These are phyloP conservation scores for Mastigamoeba balamuthi DNA, from an alignment of 78 protist species.

Conservation along the genomic window DNA sequence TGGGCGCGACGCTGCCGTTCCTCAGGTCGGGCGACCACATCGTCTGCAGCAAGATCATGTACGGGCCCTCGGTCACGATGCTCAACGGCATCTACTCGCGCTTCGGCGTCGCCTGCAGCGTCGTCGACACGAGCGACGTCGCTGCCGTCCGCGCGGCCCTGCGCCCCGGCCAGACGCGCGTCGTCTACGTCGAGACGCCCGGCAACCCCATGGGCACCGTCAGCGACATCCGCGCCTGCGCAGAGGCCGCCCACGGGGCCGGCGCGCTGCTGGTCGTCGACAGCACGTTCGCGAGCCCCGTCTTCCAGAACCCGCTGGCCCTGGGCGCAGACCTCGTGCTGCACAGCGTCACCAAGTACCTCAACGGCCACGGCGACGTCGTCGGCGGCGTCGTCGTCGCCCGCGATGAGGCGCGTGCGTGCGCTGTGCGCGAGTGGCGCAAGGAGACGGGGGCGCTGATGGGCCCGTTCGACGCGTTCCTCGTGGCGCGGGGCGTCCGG, in stretches of 20 bases:
- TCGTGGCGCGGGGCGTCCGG: constrained; percentile 66
- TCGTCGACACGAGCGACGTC: too few relatives aligned
- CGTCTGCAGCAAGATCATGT: too few relatives aligned
- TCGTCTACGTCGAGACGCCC: constrained; percentile 86
- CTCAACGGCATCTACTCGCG: too few relatives aligned
- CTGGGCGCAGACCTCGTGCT: constrained; percentile 86
- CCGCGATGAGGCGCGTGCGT: not conserved
- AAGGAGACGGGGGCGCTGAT: constrained; percentile 58
- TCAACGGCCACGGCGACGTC: constrained; percentile 84
- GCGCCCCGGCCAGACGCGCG: too few relatives aligned
- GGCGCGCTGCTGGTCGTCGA: constrained; percentile 71
- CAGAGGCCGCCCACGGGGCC: constrained; percentile 60
- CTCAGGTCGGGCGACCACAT: too few relatives aligned
- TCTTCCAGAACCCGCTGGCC: constrained; percentile 67
- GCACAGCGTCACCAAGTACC: constrained; percentile 83
- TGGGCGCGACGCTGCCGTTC: too few relatives aligned
- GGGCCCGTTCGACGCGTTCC: constrained; percentile 77
- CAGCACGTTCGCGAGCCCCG: constrained; percentile 81
- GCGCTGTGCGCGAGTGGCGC: not conserved
- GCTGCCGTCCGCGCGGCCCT: too few relatives aligned
- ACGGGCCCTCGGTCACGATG: too few relatives aligned
- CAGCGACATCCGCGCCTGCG: constrained; percentile 53
- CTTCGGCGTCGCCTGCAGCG: too few relatives aligned
- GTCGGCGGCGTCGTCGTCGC: constrained; percentile 66
- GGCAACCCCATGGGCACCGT: constrained; percentile 78